Evolutionary conservation across 1,139 yeast species (phyloP), one percentile per base, ranked within the genome.

Genomic region (Suhomyces chickasaworum): DNA sequence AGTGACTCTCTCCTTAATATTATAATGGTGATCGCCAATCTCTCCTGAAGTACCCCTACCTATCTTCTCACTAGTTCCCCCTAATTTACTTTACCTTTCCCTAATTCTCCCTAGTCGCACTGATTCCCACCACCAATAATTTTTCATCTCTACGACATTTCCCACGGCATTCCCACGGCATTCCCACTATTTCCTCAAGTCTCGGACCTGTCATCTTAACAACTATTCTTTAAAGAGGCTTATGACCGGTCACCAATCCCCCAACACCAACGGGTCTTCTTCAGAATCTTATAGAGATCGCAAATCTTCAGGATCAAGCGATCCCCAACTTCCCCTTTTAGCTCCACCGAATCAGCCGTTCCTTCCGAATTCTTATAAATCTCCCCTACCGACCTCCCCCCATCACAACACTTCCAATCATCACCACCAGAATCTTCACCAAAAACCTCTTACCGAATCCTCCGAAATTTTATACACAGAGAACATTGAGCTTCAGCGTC

Each of bases 401-500:
- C 12, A 9, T 6, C 29, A 25, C 4, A 25, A 13, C 13, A 25
- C 29, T 2, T 17, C 31, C 38, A 15, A 33, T 32, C 33, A 36
- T 23, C n/a, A 25, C 29, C 13, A 22, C 29, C 13, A 9, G 7
- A 25, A 27, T 13, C 32, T 13, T 13, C 17, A 29, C 9, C 32
- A 13, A 29, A 29, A 29, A 7, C 10, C 10, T 13, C 32, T 17
- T 16, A 21, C 41, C 15, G 30, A 30, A 3, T 23, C 36, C 36
- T n/a, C 38, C 13, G 38, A 5, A 8, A 13, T 15, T 22, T 3
- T 8, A 15, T 40, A 40, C 34, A 5, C 38, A 12, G 44, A 41
- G 17, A 35, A 34, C 17, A 41, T 41, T 22, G 47, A 45, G 27
- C 45, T 45, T 13, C 41, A 36, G 15, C 22, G 36, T 7, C 33